These are phyloP conservation scores for Orychophragmus violaceus DNA, from an alignment of 345 rosid genomes.

Conservation along the genomic window DNA sequence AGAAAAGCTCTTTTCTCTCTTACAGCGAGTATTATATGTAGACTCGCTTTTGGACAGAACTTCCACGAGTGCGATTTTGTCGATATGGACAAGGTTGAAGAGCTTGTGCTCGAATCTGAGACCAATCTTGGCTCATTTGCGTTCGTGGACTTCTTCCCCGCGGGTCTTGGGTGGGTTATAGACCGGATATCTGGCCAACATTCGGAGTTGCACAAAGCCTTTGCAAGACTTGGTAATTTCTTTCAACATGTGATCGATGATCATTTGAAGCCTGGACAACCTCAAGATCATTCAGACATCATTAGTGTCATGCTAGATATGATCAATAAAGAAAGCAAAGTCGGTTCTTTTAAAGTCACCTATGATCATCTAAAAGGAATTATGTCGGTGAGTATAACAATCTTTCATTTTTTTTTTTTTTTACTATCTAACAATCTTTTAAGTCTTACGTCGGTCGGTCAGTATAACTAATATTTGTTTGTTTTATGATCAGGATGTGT, in stretches of 20 bases:
- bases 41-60: neutral
- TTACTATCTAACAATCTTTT: neutral
- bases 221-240: neutral
- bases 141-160: neutral
- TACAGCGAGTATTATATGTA: neutral
- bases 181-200: neutral
- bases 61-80: neutral
- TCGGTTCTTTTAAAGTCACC: neutral
- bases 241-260: conserved; percentile 29
- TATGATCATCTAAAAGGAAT: neutral
- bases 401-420: neutral
- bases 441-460: too few relatives aligned
- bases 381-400: neutral
- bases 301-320: conserved; percentile 37
- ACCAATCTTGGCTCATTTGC: neutral
- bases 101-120: neutral
- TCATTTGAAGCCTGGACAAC: conserved; percentile 32
- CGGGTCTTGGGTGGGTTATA: neutral
- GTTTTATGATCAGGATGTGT: neutral
- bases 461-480: neutral
- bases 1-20: neutral
- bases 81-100: neutral
- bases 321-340: conserved; percentile 6
- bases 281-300: conserved; percentile 28
- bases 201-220: neutral